Conservation (phyloP, 2,329 filamentous ascomycete species). For the Tolypocladium ovalisporum region DNA sequence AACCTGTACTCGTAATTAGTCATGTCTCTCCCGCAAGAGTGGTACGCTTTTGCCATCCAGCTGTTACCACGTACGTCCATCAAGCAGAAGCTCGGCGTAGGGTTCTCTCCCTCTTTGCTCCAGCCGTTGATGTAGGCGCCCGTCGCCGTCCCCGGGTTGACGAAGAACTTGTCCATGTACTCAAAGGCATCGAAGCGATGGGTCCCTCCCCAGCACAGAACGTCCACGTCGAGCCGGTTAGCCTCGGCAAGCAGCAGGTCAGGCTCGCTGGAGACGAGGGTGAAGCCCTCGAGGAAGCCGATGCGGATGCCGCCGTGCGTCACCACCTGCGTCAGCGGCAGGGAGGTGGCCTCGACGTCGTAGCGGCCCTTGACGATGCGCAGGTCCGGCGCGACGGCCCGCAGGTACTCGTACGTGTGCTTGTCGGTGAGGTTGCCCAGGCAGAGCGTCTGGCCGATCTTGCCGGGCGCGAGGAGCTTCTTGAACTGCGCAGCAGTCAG, state of each 20-base stretch:
- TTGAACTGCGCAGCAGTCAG: constrained; percentile 51
- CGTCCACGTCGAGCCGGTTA: constrained; percentile 57
- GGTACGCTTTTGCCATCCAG: neutral
- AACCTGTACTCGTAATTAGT: constrained; percentile 42
- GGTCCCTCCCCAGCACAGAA: constrained; percentile 58
- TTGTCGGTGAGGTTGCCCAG: constrained; percentile 73
- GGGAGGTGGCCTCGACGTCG: constrained; percentile 55
- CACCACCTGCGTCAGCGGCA: constrained; percentile 55
- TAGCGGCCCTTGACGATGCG: constrained; percentile 59
- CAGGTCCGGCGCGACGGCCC: constrained; percentile 60
- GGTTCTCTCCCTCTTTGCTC: constrained; percentile 54
- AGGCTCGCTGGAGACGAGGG: constrained; percentile 54
- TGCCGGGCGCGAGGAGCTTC: constrained; percentile 72
- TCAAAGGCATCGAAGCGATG: constrained; percentile 61
- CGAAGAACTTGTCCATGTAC: constrained; percentile 66
- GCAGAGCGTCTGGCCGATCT: constrained; percentile 73
- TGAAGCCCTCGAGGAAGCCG: constrained; percentile 59
- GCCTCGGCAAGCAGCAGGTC: constrained; percentile 57
- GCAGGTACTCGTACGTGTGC: constrained; percentile 70
- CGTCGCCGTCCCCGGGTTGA: constrained; percentile 57
- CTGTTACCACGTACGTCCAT: constrained; percentile 77
- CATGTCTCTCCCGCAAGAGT: neutral
- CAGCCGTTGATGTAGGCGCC: constrained; percentile 51
- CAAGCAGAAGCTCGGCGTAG: constrained; percentile 83
- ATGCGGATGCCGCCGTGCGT: constrained; percentile 55